Conservation (phyloP, 495 filamentous ascomycete genomes). For the Hypoxylon rickii region DNA sequence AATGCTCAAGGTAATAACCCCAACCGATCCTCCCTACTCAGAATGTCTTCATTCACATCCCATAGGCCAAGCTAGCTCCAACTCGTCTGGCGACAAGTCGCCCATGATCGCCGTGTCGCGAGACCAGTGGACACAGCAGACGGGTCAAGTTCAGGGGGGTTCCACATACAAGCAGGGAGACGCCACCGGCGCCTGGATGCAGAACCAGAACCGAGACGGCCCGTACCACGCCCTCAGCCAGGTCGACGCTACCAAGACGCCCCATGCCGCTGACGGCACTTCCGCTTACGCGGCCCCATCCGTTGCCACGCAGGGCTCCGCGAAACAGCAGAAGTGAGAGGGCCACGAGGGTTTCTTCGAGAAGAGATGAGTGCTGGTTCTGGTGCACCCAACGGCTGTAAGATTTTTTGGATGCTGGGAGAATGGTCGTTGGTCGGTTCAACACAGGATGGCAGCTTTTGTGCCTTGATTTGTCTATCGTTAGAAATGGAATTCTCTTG, state of each 20-base stretch:
- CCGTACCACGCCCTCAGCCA: conserved; percentile 5
- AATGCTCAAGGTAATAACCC: background rate
- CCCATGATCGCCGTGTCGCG: conserved; percentile 6
- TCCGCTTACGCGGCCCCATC: background rate
- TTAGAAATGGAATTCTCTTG: no score
- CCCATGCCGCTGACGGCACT: background rate
- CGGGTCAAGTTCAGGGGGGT: background rate
- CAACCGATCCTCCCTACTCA: no score
- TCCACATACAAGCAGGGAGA: background rate
- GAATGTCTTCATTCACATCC: no score
- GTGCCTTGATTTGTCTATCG: no score
- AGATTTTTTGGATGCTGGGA: no score
- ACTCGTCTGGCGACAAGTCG: no score
- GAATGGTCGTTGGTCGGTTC: no score
- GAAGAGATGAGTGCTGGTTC: no score
- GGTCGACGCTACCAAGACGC: background rate
- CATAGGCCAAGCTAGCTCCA: no score
- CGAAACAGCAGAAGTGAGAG: background rate
- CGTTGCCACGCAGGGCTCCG: conserved; percentile 5
- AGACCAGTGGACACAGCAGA: conserved; percentile 5
- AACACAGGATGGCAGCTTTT: no score
- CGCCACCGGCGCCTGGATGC: background rate
- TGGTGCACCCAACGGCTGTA: no score
- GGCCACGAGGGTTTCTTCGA: no score
- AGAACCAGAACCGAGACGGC: conserved; percentile 1